Evolutionary conservation across 2,329 filamentous ascomycete species (phyloP).

Genomic region (Cercospora zeina): DNA sequence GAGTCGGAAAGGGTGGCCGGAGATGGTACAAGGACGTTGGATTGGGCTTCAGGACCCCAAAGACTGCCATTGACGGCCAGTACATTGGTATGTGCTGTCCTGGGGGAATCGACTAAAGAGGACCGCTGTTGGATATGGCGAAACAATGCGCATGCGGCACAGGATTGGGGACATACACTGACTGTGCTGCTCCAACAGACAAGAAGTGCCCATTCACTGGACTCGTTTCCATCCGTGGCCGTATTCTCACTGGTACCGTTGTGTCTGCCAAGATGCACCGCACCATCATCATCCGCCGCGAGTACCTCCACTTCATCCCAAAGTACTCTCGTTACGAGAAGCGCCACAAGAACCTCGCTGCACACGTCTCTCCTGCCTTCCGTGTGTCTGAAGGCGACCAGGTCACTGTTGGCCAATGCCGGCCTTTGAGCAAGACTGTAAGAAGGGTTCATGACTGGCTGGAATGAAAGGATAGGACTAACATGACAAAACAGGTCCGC

Average conservation of each 20-base stretch:
- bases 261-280: constrained; percentile 99
- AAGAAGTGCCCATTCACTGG: constrained; percentile 99
- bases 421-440: constrained; percentile 99
- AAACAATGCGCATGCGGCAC: constrained; percentile 10
- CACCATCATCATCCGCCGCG: constrained; percentile 97
- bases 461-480: constrained; percentile 24
- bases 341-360: constrained; percentile 99
- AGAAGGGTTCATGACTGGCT: constrained; percentile 46
- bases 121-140: constrained; percentile 9
- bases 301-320: constrained; percentile 99
- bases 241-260: constrained; percentile 99
- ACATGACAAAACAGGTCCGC: constrained; percentile 66
- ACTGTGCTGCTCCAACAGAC: constrained; percentile 59
- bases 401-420: constrained; percentile 99
- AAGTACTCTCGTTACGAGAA: constrained; percentile 99
- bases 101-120: constrained; percentile 13
- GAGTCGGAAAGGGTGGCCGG: constrained; percentile 87
- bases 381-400: constrained; percentile 99
- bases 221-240: constrained; percentile 98
- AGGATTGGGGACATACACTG: constrained; percentile 21
- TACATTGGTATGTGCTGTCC: constrained; percentile 82
- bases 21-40: constrained; percentile 99
- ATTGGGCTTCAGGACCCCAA: constrained; percentile 98
- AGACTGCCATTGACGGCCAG: constrained; percentile 95
- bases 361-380: constrained; percentile 98